These are phyloP conservation scores for Talaromyces wortmannii DNA, from an alignment of 495 filamentous ascomycete genomes.

Conservation along the genomic window DNA sequence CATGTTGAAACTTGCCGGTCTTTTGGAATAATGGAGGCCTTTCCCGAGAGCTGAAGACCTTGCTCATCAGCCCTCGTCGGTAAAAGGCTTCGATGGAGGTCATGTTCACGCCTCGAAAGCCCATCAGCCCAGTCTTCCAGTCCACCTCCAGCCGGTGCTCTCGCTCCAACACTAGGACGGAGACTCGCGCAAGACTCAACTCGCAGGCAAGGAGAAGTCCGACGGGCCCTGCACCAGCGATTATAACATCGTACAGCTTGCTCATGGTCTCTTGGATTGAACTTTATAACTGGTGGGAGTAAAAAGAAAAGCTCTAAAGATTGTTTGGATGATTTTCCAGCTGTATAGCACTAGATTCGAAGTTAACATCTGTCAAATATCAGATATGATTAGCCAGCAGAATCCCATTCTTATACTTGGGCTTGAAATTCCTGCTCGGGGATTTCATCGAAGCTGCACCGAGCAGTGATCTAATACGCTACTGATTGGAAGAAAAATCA, in stretches of 20 bases:
- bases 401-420: no score
- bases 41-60: constrained; percentile 7
- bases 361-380: no score
- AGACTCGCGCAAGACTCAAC: constrained; percentile 9
- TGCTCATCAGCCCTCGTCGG: constrained; percentile 21
- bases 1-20: constrained; percentile 9
- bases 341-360: no score
- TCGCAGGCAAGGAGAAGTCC: constrained; percentile 33
- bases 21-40: not conserved
- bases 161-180: constrained; percentile 21
- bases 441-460: no score
- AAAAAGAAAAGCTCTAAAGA: no score
- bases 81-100: constrained; percentile 20
- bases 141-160: constrained; percentile 9
- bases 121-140: constrained; percentile 11
- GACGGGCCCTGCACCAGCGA: constrained; percentile 33
- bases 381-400: no score
- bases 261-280: not conserved
- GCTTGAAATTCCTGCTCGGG: no score
- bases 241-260: constrained; percentile 20
- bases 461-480: no score
- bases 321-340: no score
- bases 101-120: constrained; percentile 19
- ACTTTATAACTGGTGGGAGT: no score
- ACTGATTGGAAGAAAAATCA: no score